phyloP scores from a whole-genome alignment of 2,329 filamentous ascomycete species.

The Fusarium phyllophilum region DNA sequence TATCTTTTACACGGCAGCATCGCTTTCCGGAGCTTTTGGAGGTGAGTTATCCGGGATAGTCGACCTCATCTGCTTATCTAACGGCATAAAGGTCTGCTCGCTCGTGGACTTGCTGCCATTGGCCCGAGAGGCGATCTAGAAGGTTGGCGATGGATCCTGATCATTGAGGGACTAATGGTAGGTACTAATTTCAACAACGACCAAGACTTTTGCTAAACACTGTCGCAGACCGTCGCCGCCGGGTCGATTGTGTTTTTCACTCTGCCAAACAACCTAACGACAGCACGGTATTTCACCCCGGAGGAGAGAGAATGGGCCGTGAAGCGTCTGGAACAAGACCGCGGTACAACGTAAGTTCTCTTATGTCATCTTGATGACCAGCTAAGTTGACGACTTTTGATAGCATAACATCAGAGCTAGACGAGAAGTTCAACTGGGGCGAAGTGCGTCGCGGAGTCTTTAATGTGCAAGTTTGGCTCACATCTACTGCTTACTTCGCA shows the following conservation, averaged over 20 bases:
- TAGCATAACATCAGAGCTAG: neutral
- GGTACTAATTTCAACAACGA: neutral
- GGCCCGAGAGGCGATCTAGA: neutral
- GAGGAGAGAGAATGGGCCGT: constrained; percentile 1
- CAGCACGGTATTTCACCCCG: neutral
- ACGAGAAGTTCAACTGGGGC: neutral
- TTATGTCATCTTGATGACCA: accelerated
- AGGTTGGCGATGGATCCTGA: constrained; percentile 6
- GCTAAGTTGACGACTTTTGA: accelerated
- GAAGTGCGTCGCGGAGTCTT: neutral
- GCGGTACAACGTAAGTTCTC: neutral
- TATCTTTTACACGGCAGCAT: constrained; percentile 69
- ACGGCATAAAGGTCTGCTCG: neutral
- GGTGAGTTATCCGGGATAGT: neutral
- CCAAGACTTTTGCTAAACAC: neutral
- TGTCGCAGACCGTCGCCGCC: neutral
- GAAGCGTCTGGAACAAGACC: neutral
- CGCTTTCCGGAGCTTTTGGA: constrained; percentile 50
- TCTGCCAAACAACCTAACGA: neutral
- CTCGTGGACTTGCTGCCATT: neutral
- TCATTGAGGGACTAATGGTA: neutral
- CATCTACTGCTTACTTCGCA: neutral
- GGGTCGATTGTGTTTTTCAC: neutral
- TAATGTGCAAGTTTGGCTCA: constrained; percentile 1
- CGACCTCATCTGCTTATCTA: neutral